A percentile compares a stretch with the other conserved stretches of the same genome.
Conservation (phyloP, 2,329 filamentous ascomycete genomes). For the Fusarium haematococcum region DNA sequence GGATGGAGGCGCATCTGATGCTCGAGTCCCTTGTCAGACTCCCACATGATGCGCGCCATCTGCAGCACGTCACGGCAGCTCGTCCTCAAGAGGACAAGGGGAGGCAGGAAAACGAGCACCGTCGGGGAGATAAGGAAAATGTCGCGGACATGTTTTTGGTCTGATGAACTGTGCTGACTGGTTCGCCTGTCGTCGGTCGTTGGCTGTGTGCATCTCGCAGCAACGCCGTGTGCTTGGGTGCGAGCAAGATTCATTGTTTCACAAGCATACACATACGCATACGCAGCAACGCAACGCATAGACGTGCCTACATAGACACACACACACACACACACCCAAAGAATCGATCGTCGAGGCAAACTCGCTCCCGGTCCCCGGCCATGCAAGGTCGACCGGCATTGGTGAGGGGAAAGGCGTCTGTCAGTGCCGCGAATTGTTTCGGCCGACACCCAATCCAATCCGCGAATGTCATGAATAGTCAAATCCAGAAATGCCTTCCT, state of each 20-base stretch:
- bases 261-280: slow-evolving; percentile 1
- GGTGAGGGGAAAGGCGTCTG: slow-evolving; percentile 11
- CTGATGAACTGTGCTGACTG: neutral
- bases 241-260: neutral
- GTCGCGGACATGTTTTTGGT: slow-evolving; percentile 7
- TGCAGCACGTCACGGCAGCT: slow-evolving; percentile 30
- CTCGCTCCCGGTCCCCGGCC: slow-evolving; percentile 19
- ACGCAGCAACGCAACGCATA: neutral
- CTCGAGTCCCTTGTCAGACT: slow-evolving; percentile 25
- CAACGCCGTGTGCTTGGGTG: neutral
- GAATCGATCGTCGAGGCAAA: slow-evolving; percentile 8
- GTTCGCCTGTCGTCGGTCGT: neutral
- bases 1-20: slow-evolving; percentile 6
- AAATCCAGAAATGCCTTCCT: slow-evolving; percentile 31
- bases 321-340: neutral
- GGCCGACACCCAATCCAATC: slow-evolving; percentile 2
- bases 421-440: slow-evolving; percentile 9
- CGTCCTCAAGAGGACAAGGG: slow-evolving; percentile 16
- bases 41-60: slow-evolving; percentile 40
- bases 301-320: neutral
- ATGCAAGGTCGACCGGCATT: slow-evolving; percentile 14
- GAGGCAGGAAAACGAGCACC: slow-evolving; percentile 5
- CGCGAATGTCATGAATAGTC: slow-evolving; percentile 5
- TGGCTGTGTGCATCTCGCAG: neutral
- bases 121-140: slow-evolving; percentile 35